Conservation (phyloP, 2,329 filamentous ascomycete genomes). For the Pyricularia sp. region DNA sequence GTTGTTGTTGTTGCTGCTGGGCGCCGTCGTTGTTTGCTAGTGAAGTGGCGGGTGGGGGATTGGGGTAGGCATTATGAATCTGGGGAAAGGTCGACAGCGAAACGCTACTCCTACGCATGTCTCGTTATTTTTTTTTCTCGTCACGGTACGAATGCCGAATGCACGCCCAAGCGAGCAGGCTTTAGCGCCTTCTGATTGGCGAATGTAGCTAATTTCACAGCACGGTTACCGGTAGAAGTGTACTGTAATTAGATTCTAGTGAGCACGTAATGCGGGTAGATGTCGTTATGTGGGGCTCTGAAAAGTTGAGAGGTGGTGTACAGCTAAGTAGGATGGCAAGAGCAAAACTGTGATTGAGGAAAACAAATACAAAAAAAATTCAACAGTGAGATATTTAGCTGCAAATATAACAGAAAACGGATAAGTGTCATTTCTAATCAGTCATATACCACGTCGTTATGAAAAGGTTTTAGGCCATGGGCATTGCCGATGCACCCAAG, state of each 20-base stretch:
- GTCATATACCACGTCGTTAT: neutral
- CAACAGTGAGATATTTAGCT: too few relatives aligned
- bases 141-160: neutral
- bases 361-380: neutral
- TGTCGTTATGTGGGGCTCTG: neutral
- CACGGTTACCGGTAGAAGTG: neutral
- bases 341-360: neutral
- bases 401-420: neutral
- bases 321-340: too few relatives aligned
- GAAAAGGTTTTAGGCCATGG: neutral
- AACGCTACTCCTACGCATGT: neutral
- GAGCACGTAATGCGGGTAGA: neutral
- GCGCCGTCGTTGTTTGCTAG: neutral
- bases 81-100: neutral
- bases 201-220: neutral
- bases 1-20: neutral
- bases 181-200: neutral
- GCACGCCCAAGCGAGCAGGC: neutral
- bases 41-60: neutral
- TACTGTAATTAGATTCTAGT: neutral
- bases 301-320: neutral
- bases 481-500: neutral
- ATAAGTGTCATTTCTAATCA: neutral
- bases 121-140: neutral
- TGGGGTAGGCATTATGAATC: constrained; percentile 1